Conservation (phyloP, 1,284 basidiomycete species). For the Leucoagaricus sp. region DNA sequence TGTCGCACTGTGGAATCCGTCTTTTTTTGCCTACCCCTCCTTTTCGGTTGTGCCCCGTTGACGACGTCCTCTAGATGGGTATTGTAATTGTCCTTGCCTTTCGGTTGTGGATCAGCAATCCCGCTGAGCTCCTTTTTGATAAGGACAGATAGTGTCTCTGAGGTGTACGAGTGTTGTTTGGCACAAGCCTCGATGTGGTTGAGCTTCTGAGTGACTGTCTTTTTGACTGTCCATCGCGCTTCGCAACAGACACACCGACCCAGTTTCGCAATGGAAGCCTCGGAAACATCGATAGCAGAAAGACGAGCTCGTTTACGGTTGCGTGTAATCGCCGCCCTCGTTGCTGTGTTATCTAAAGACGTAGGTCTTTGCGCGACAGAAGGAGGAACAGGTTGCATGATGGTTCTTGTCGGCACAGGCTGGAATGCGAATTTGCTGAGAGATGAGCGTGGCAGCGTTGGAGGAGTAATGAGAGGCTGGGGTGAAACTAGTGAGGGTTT, state of each 20-base stretch:
- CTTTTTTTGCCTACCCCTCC: slow-evolving; percentile 40
- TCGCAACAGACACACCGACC: slow-evolving; percentile 67
- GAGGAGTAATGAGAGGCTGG: neutral
- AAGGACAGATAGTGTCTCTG: slow-evolving; percentile 56
- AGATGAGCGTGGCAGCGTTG: neutral
- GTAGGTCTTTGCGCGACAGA: neutral
- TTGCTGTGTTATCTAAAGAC: neutral
- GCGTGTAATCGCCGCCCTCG: neutral
- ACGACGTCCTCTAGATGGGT: slow-evolving; percentile 57
- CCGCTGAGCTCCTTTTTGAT: slow-evolving; percentile 49
- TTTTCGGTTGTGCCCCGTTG: slow-evolving; percentile 43
- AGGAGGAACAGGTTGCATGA: neutral
- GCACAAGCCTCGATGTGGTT: slow-evolving; percentile 69
- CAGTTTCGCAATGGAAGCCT: slow-evolving; percentile 47
- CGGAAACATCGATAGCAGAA: slow-evolving; percentile 38
- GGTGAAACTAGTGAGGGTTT: neutral
- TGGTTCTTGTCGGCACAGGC: neutral
- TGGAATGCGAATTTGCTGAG: slow-evolving; percentile 3
- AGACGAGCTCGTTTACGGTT: neutral
- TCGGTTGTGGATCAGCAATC: slow-evolving; percentile 1
- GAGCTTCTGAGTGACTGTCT: slow-evolving; percentile 60
- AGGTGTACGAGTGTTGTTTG: slow-evolving; percentile 53
- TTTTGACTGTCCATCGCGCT: slow-evolving; percentile 65
- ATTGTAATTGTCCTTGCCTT: slow-evolving; percentile 11
- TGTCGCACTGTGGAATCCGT: slow-evolving; percentile 26